phyloP scores from a whole-genome alignment of 805 yeast species.

The Vanderwaltozyma tropicalis region DNA sequence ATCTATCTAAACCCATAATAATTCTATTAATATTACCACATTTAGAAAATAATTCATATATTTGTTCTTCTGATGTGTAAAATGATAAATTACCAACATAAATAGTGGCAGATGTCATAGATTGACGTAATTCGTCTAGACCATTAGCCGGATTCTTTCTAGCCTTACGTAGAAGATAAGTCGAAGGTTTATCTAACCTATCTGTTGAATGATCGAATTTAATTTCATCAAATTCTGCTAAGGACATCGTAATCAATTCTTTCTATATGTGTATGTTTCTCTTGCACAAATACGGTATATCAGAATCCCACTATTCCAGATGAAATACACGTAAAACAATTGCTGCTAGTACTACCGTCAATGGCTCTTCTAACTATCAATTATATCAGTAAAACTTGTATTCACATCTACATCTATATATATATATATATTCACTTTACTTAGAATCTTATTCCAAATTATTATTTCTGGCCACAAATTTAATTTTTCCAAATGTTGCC shows the following conservation, averaged over 20 bases:
- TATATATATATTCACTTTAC: too few species aligned
- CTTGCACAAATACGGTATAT: background rate
- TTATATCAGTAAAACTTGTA: too few species aligned
- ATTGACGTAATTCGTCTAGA: slow-evolving; percentile 52
- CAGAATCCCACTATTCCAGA: too few species aligned
- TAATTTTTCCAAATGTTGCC: too few species aligned
- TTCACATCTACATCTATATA: too few species aligned
- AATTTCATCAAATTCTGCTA: slow-evolving; percentile 43
- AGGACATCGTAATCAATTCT: slow-evolving; percentile 21
- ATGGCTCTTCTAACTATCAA: too few species aligned
- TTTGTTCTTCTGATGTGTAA: slow-evolving; percentile 90
- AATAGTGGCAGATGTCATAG: slow-evolving; percentile 61
- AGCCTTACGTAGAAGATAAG: slow-evolving; percentile 58
- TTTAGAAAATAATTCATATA: slow-evolving; percentile 74
- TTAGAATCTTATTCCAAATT: too few species aligned
- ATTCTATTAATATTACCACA: slow-evolving; percentile 71
- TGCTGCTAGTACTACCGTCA: too few species aligned
- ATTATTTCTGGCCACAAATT: too few species aligned
- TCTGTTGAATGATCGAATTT: slow-evolving; percentile 54
- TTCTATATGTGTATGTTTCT: background rate
- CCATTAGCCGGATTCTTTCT: slow-evolving; percentile 36
- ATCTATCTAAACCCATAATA: slow-evolving; percentile 90
- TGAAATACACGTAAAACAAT: too few species aligned
- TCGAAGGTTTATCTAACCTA: slow-evolving; percentile 63
- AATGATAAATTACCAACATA: slow-evolving; percentile 88